Evolutionary conservation across 768 basidiomycete genomes (phyloP).

Genomic region (Asterophora lycoperdoides): DNA sequence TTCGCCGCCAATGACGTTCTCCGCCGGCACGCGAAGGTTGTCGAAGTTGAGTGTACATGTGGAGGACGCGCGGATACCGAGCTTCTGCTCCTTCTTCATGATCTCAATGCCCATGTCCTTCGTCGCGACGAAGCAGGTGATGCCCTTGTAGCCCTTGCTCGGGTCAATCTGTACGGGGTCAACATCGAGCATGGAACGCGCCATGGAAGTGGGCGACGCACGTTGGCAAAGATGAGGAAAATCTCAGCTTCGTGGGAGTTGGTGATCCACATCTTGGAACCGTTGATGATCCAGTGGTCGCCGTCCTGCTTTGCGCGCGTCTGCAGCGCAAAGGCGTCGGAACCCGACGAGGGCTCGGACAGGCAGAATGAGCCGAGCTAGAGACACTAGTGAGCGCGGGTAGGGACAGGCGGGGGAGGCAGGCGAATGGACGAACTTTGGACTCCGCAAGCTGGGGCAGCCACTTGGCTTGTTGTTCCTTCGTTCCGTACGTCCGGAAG

Average conservation of each 20-base stretch:
- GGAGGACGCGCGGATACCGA: slow-evolving; percentile 93
- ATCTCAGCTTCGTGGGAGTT: slow-evolving; percentile 91
- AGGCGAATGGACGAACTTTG: slow-evolving; percentile 46
- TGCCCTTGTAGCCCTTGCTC: slow-evolving; percentile 96
- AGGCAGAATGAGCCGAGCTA: slow-evolving; percentile 96
- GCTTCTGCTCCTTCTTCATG: slow-evolving; percentile 98
- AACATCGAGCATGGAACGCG: neutral
- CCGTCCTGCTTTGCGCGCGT: slow-evolving; percentile 89
- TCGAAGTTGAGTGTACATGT: slow-evolving; percentile 95
- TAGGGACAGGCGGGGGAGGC: neutral
- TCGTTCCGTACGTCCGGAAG: slow-evolving; percentile 77
- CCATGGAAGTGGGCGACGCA: slow-evolving; percentile 30
- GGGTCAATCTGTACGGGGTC: slow-evolving; percentile 61
- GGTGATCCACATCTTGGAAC: slow-evolving; percentile 99
- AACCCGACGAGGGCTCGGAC: slow-evolving; percentile 89
- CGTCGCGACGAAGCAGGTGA: slow-evolving; percentile 94
- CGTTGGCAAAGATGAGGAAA: slow-evolving; percentile 94
- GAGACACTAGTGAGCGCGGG: neutral
- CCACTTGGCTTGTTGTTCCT: slow-evolving; percentile 85
- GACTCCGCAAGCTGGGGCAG: slow-evolving; percentile 75
- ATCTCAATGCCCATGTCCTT: slow-evolving; percentile 97
- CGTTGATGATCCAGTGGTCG: slow-evolving; percentile 82
- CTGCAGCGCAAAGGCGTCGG: slow-evolving; percentile 95
- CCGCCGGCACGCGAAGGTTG: slow-evolving; percentile 76
- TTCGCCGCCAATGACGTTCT: slow-evolving; percentile 88